Evolutionary conservation across 2,329 filamentous ascomycete species (phyloP).

Genomic region (Nigrospora osmanthi): DNA sequence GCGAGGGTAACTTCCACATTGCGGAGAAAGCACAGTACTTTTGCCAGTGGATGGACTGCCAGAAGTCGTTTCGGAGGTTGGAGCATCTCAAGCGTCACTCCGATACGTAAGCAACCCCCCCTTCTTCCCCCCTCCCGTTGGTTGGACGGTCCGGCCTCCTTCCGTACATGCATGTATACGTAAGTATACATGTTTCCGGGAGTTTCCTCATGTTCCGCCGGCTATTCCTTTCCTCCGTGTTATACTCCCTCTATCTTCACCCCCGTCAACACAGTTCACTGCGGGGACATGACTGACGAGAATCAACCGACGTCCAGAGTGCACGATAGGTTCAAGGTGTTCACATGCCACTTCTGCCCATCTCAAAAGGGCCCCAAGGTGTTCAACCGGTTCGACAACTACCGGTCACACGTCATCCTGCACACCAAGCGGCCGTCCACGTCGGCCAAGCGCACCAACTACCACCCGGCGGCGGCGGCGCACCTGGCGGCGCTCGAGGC

Average conservation of each 20-base stretch:
- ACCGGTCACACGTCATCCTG: constrained; percentile 26
- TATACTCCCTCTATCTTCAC: neutral
- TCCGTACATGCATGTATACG: too few species aligned
- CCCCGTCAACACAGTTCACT: neutral
- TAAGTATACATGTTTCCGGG: too few species aligned
- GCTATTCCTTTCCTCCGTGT: too few species aligned
- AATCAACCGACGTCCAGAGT: neutral
- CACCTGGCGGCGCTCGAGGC: constrained; percentile 10
- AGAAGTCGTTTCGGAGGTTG: constrained; percentile 38
- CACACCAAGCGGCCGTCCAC: constrained; percentile 20
- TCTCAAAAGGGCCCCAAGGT: constrained; percentile 13
- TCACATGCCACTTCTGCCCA: too few species aligned
- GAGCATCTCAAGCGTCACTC: constrained; percentile 50
- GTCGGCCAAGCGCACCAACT: constrained; percentile 23
- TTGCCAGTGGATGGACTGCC: constrained; percentile 3
- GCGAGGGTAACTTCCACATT: neutral
- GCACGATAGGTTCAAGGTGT: neutral
- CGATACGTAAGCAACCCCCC: constrained; percentile 19
- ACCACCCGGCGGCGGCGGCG: constrained; percentile 13
- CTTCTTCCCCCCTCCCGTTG: too few species aligned
- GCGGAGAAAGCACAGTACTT: neutral
- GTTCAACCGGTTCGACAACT: constrained; percentile 31
- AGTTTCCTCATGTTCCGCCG: too few species aligned
- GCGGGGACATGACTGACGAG: too few species aligned
- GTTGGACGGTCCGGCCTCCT: too few species aligned